Evolutionary conservation across 2,329 filamentous ascomycete genomes (phyloP).

Genomic region (Chalaropsis ovoidea): DNA sequence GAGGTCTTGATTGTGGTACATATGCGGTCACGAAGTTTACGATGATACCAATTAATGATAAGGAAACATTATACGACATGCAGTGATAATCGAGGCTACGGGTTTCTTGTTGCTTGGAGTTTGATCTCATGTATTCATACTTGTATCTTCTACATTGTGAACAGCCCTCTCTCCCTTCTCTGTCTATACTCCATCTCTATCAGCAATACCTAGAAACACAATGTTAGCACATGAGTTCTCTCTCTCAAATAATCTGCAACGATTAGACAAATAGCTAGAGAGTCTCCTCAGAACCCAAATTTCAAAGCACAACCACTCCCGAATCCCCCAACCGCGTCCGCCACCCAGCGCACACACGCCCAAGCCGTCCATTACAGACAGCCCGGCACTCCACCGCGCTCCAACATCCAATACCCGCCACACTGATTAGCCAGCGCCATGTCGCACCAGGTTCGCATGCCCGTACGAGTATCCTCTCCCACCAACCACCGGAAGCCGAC

Average conservation of each 20-base stretch:
- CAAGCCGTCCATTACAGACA: slow-evolving; percentile 22
- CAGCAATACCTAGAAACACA: background rate
- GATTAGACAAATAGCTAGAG: slow-evolving; percentile 20
- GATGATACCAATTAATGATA: slow-evolving; percentile 3
- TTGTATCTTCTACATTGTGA: too few species aligned
- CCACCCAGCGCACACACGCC: slow-evolving; percentile 20
- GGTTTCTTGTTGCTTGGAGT: background rate
- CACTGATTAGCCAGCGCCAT: background rate
- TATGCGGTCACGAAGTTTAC: background rate
- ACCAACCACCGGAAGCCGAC: background rate
- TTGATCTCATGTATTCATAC: background rate
- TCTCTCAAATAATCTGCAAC: background rate
- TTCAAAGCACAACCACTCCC: slow-evolving; percentile 35
- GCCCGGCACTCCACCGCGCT: background rate
- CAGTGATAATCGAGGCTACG: background rate
- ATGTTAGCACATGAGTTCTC: background rate
- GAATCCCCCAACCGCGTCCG: slow-evolving; percentile 28
- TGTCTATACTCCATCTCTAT: background rate
- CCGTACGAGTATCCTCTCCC: background rate
- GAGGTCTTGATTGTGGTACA: too few species aligned
- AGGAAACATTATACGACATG: background rate
- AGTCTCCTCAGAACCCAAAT: slow-evolving; percentile 34
- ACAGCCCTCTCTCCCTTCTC: too few species aligned
- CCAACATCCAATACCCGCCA: background rate
- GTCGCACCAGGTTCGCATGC: background rate